Conservation (phyloP, 1,139 yeast species). For the Yamadazyma epiphylla region DNA sequence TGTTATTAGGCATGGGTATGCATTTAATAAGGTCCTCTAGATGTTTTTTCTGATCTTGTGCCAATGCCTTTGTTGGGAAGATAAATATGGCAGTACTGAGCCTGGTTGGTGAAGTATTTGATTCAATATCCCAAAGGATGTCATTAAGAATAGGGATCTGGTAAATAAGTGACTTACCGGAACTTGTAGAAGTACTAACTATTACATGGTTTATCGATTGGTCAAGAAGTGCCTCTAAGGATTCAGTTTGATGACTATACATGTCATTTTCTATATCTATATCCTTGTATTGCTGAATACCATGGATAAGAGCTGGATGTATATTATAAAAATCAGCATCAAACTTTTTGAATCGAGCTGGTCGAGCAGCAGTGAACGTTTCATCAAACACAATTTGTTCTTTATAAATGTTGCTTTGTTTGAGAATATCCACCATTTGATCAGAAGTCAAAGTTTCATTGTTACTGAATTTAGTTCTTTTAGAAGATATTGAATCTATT, state of each 20-base stretch:
- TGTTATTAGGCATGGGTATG: constrained; percentile 30
- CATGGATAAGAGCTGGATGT: constrained; percentile 44
- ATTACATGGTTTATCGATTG: constrained; percentile 54
- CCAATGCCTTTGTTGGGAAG: constrained; percentile 95
- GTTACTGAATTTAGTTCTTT: constrained; percentile 7
- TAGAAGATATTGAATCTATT: constrained; percentile 17
- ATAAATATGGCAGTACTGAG: constrained; percentile 71
- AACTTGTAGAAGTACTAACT: constrained; percentile 88
- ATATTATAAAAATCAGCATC: constrained; percentile 34
- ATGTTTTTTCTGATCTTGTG: constrained; percentile 91
- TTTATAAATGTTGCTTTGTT: constrained; percentile 45
- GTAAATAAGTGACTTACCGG: constrained; percentile 90
- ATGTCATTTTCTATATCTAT: constrained; percentile 46
- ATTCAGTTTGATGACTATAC: constrained; percentile 80
- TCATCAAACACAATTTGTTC: constrained; percentile 49
- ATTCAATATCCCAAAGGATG: constrained; percentile 38
- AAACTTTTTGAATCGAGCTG: constrained; percentile 16
- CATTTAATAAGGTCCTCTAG: constrained; percentile 54
- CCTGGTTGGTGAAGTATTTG: constrained; percentile 14
- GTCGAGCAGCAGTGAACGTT: constrained; percentile 21
- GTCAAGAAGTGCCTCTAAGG: constrained; percentile 56
- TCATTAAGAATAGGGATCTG: constrained; percentile 78
- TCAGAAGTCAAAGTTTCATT: constrained; percentile 18
- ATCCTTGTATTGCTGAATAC: constrained; percentile 46
- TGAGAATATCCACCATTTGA: constrained; percentile 45